Evolutionary conservation across 2,329 filamentous ascomycete species (phyloP).

Genomic region (Phaeoacremonium minimum): DNA sequence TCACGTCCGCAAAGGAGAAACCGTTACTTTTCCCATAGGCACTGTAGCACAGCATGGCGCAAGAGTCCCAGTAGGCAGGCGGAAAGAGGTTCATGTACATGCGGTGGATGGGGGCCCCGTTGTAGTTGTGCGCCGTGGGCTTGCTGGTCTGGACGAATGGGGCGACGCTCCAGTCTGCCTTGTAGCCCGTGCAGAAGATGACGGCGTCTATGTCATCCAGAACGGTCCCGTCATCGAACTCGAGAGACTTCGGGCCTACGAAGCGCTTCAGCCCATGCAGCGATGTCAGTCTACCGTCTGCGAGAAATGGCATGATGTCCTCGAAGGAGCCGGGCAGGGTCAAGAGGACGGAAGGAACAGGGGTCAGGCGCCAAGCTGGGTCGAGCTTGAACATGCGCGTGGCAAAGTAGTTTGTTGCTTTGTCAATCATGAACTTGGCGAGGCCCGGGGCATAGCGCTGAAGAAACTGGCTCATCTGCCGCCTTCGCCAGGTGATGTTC

Average conservation of each 20-base stretch:
- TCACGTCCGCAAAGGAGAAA: slow-evolving; percentile 35
- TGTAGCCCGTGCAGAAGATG: slow-evolving; percentile 9
- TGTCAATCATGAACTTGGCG: slow-evolving; percentile 6
- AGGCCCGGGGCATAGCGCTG: slow-evolving; percentile 12
- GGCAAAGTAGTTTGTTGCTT: slow-evolving; percentile 1
- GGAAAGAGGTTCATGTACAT: slow-evolving; percentile 12
- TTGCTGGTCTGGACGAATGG: slow-evolving; percentile 6
- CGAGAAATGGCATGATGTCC: slow-evolving; percentile 25
- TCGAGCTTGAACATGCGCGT: slow-evolving; percentile 10
- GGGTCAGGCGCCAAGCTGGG: slow-evolving; percentile 20
- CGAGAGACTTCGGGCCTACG: slow-evolving; percentile 6
- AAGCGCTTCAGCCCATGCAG: slow-evolving; percentile 8
- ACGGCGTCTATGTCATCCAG: slow-evolving; percentile 12
- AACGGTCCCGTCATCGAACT: slow-evolving; percentile 7
- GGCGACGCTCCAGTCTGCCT: slow-evolving; percentile 6
- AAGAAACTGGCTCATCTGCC: slow-evolving; percentile 5
- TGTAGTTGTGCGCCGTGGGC: slow-evolving; percentile 3
- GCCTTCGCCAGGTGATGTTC: slow-evolving; percentile 19
- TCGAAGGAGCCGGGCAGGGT: slow-evolving; percentile 13
- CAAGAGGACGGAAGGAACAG: slow-evolving; percentile 7
- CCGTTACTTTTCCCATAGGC: slow-evolving; percentile 27
- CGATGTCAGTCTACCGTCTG: slow-evolving; percentile 7
- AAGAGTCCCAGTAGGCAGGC: slow-evolving; percentile 21
- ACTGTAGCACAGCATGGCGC: slow-evolving; percentile 35
- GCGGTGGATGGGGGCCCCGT: slow-evolving; percentile 3